Evolutionary conservation across 2,329 filamentous ascomycete genomes (phyloP).

Genomic region (Aspergillus unguis): DNA sequence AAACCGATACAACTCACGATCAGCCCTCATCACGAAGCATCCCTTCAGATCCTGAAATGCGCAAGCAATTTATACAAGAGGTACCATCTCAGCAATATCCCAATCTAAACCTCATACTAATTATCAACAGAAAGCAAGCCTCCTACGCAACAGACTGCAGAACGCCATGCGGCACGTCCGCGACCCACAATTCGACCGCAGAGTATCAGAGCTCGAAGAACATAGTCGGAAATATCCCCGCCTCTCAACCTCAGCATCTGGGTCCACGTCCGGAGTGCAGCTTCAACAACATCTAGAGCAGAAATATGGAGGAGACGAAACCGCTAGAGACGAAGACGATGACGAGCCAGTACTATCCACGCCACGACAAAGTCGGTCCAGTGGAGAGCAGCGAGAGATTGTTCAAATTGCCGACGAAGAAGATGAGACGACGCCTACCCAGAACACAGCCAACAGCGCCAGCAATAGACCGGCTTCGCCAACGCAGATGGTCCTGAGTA

Average conservation of each 20-base stretch:
- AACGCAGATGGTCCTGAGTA: constrained; percentile 32
- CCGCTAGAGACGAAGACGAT: not conserved
- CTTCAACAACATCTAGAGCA: constrained; percentile 2
- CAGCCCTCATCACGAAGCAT: constrained; percentile 19
- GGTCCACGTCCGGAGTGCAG: not conserved
- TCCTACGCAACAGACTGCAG: constrained; percentile 39
- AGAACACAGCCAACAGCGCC: constrained; percentile 4
- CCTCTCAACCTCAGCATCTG: constrained; percentile 19
- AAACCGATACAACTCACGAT: not conserved
- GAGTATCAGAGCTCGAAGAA: constrained; percentile 40
- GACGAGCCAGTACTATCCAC: not conserved
- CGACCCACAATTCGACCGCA: constrained; percentile 39
- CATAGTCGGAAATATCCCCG: constrained; percentile 36
- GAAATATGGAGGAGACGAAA: not conserved
- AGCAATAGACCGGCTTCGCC: constrained; percentile 22
- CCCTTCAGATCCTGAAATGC: constrained; percentile 34
- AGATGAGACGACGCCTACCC: constrained; percentile 30
- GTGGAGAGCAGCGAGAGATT: not conserved
- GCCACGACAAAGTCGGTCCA: constrained; percentile 13
- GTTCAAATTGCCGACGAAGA: constrained; percentile 4
- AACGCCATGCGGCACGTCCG: constrained; percentile 40
- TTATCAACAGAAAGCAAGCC: constrained; percentile 36
- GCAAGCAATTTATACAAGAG: constrained; percentile 41
- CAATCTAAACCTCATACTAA: constrained; percentile 14
- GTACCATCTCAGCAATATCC: constrained; percentile 22